Base-by-base conservation (phyloP, 192 early-diverging fungal genomes). In the Linnemannia zychae region DNA sequence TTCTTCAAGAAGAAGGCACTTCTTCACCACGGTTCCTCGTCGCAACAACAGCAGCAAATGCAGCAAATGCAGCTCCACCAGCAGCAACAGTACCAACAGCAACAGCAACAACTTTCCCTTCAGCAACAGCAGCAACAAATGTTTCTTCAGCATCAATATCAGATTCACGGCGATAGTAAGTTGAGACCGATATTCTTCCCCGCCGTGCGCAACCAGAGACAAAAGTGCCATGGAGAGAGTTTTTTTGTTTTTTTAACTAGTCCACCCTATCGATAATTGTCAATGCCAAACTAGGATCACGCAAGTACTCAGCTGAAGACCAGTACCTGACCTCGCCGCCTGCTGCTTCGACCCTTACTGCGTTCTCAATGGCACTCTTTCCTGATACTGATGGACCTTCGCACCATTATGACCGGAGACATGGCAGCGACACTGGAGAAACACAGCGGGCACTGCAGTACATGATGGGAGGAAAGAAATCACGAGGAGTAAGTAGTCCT, bases 251-350 rank as follows among this genome's bases (percentile, higher is more conserved):
- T n/a, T 33, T 63, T 7, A 33, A 63, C 28, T 63, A 63, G 31
- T n/a, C 57, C 57, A 15, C 28, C 6, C 57, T 13, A 31, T 31
- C 2, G 28, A n/a, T 9, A 44, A 44, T 63, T 63, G 57, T 15
- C 57, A 15, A n/a, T 31, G 3, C 12, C 17, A 22, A 33, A 31
- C 15, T 46, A 80, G 82, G 77, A 20, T 78, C 82, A 3, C 76
- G 82, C 17, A 84, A 84, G 50, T 65, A 50, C n/a, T 84, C 77
- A 3, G 68, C 72, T 16, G 82, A 84, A 47, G 82, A 84, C 47
- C 67, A 60, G 20, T 79, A 70, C 34, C 16, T 53, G 12, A 24
- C 50, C 3, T 53, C 71, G 4, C 34, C 68, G 9, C 53, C 46
- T 11, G 24, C 77, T 20, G 65, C 67, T 9, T 74, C 82, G 4